Evolutionary conservation across 441 rosid species (phyloP), one percentile per base, ranked within the genome.

Genomic region (Metrosideros polymorpha): DNA sequence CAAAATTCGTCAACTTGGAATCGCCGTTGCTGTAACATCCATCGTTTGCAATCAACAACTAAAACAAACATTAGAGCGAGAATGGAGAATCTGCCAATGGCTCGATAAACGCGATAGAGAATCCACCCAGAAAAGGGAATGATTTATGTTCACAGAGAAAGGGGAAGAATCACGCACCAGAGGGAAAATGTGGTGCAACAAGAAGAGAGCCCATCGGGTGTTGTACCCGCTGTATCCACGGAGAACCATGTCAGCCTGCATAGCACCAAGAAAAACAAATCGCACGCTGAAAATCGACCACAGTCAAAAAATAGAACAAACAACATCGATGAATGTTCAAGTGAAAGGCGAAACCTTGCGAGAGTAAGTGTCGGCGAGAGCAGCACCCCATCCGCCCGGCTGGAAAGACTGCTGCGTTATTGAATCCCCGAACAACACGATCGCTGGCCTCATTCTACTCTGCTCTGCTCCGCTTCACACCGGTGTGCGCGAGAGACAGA

Each of bases 171-270:
- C n/a, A 22, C 90, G 87, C 88, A 95, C 99, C 88, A 90, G 93
- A 88, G 98, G 97, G 90, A 97, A 96, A 84, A 95, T 87, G 89
- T 93, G 95, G 84, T 92, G 93, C 79, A 96, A 91, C 93, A 97
- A 91, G 93, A 96, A 95, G 87, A 97, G 90, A 85, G 99, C 99
- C 99, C 96, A 96, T 91, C 98, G 87, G 82, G 98, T 95, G 90
- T 94, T 97, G 95, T 97, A 97, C 35, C 99, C 99, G 56, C 96
- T 93, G 88, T 97, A 97, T 47, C 99, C 99, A 89, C 99, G 99
- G 77, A 96, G 92, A 45, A 94, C 84, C 25, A 96, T 92, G 88
- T 96, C 98, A 42, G 96, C 97, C 95, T 94, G 76, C 27, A 18
- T 18, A 56, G 30, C 52, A 49, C 39, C 55, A 35, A 29, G 42